Evolutionary conservation across 1,284 basidiomycete species (phyloP).

Genomic region (Erythrobasidium hasegawianum): DNA sequence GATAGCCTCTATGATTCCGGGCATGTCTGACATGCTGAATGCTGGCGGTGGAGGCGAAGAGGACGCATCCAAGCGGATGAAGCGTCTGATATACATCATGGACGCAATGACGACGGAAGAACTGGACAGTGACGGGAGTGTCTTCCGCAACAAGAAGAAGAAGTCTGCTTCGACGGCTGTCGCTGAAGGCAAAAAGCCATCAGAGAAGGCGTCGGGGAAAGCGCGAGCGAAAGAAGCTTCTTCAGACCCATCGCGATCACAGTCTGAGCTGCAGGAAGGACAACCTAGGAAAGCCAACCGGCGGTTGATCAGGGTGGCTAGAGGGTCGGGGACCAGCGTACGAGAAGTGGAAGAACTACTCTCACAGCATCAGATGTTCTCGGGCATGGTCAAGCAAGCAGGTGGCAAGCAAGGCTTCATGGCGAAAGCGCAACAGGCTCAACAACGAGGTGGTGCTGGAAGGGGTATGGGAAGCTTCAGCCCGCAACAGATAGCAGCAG

Average conservation of each 20-base stretch:
- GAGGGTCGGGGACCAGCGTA: conserved; percentile 89
- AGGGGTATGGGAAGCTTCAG: conserved; percentile 82
- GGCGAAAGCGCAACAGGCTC: conserved; percentile 84
- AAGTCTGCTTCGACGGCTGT: conserved; percentile 40
- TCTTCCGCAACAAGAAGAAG: conserved; percentile 55
- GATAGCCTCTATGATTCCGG: conserved; percentile 98
- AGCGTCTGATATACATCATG: conserved; percentile 97
- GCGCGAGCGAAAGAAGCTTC: conserved; percentile 33
- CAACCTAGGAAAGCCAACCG: conserved; percentile 56
- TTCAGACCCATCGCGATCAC: conserved; percentile 17
- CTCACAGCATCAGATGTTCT: conserved; percentile 94
- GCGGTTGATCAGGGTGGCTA: conserved; percentile 82
- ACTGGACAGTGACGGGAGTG: conserved; percentile 90
- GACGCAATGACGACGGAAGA: conserved; percentile 94
- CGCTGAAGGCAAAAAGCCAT: conserved; percentile 23
- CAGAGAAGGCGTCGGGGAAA: conserved; percentile 22
- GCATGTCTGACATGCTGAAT: conserved; percentile 81
- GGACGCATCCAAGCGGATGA: conserved; percentile 75
- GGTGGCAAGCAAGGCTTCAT: conserved; percentile 95
- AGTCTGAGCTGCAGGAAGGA: conserved; percentile 31
- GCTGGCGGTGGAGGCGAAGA: conserved; percentile 70
- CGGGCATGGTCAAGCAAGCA: conserved; percentile 92
- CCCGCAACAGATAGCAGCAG: conserved; percentile 76
- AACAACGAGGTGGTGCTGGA: conserved; percentile 74
- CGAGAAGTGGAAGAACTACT: conserved; percentile 94